Base-by-base conservation (phyloP, 148 eudicot genomes). In the Camellia granthamiana region DNA sequence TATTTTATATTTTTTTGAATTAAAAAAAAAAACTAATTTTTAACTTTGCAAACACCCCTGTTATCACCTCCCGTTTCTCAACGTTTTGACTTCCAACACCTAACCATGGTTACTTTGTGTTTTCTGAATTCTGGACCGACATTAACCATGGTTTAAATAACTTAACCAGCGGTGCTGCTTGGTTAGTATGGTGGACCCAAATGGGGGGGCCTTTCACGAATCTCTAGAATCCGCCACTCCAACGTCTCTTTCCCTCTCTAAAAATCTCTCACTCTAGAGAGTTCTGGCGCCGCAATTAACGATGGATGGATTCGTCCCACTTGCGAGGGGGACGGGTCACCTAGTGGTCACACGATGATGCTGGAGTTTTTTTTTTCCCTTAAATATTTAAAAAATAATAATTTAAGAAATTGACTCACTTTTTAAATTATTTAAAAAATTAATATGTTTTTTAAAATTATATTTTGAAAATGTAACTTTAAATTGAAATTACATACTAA, bases 111-210 rank as follows among this genome's bases (percentile, higher is more conserved):
- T 18, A 49, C 3, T 7, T 3, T 41, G 15, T 6, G 59, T 19
- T 9, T 3, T 16, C 58, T 9, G 18, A 13, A 21, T 15, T 3
- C 47, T 2, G 5, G 3, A 56, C 63, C 76, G 77, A 74, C 77
- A 55, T 41, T 49, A 55, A 74, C 77, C 62, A 74, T 56, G 77
- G 77, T 74, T 74, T 13, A 44, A 49, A 4, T 5, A 49, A 49
- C 41, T 21, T 46, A n/a, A 76, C 78, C 78, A 1, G 7, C n/a
- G 5, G 44, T 19, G 21, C 10, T n/a, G 69, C 16, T 76, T 75
- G 52, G 46, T 75, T 42, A 59, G 13, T 30, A 2, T n/a, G 30
- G 30, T 47, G 3, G 42, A 1, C 56, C 56, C 56, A 9, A 49
- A 47, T 13, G 21, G 38, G 38, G 38, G 38, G 75, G 41, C 58